phyloP scores from a whole-genome alignment of 768 basidiomycete species.

The Phylloporus arenicola region DNA sequence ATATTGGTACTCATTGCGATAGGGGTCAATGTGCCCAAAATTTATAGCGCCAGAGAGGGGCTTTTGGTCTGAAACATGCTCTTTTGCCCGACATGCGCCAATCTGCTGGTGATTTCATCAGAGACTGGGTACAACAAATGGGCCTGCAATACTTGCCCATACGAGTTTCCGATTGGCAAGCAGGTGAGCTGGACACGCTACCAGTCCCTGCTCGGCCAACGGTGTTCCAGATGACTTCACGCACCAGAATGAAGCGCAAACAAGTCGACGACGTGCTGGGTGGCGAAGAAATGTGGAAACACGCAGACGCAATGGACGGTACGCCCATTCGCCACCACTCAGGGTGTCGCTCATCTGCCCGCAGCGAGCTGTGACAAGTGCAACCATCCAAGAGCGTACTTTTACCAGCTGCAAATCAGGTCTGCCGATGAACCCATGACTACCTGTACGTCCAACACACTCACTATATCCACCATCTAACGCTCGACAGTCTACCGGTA shows the following conservation, averaged over 20 bases:
- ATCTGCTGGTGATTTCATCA: slow-evolving; percentile 72
- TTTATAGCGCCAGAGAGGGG: not conserved
- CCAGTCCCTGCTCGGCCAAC: not conserved
- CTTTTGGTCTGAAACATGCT: slow-evolving; percentile 48
- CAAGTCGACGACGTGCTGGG: slow-evolving; percentile 94
- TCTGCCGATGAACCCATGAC: slow-evolving; percentile 94
- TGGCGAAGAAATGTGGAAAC: slow-evolving; percentile 89
- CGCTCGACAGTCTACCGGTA: slow-evolving; percentile 54
- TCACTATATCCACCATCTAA: slow-evolving; percentile 4
- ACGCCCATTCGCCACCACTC: slow-evolving; percentile 7
- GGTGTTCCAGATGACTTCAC: slow-evolving; percentile 75
- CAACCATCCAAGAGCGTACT: slow-evolving; percentile 82
- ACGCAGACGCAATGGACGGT: slow-evolving; percentile 87
- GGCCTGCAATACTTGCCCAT: slow-evolving; percentile 91
- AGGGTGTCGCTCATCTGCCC: not conserved
- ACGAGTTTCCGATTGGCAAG: slow-evolving; percentile 58
- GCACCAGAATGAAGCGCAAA: slow-evolving; percentile 82
- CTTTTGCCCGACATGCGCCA: slow-evolving; percentile 93
- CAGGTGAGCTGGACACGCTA: slow-evolving; percentile 9
- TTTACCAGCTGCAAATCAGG: slow-evolving; percentile 92
- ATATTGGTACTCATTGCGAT: not conserved
- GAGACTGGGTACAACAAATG: slow-evolving; percentile 86
- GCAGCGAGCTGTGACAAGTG: slow-evolving; percentile 69
- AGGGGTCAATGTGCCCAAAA: not conserved
- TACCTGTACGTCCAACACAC: slow-evolving; percentile 17